Evolutionary conservation across 257 asterid species (phyloP).

Genomic region (Plantago ovata): DNA sequence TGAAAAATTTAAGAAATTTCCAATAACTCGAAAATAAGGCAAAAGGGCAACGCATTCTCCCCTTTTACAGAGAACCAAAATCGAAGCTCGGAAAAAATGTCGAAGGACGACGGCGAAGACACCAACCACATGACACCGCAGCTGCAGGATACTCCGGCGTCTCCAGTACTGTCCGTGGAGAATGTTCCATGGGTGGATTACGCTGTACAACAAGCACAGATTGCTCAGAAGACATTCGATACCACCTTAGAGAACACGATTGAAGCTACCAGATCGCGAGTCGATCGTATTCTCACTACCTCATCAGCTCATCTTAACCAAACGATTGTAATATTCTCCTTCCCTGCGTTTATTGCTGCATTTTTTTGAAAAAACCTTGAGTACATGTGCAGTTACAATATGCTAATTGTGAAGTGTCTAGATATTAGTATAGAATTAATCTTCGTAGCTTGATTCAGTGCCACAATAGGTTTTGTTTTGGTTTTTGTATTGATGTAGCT

Average conservation of each 20-base stretch:
- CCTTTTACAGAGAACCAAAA: no score
- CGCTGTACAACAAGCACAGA: slow-evolving; percentile 66
- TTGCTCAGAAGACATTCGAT: slow-evolving; percentile 50
- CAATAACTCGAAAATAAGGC: no score
- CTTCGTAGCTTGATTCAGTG: no score
- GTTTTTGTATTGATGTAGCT: no score
- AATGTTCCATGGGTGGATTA: slow-evolving; percentile 57
- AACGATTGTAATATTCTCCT: slow-evolving; percentile 51
- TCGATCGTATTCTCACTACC: slow-evolving; percentile 69
- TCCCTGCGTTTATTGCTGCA: neutral
- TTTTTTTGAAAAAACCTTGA: no score
- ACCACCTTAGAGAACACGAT: slow-evolving; percentile 55
- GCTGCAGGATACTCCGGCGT: slow-evolving; percentile 13
- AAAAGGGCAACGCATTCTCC: no score
- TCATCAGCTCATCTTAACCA: slow-evolving; percentile 80
- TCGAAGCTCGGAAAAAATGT: slow-evolving; percentile 31
- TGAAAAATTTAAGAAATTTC: no score
- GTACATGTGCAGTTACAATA: no score
- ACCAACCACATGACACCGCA: slow-evolving; percentile 20
- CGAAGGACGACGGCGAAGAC: slow-evolving; percentile 31
- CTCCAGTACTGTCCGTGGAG: slow-evolving; percentile 21
- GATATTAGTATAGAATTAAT: no score
- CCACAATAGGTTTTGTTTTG: no score
- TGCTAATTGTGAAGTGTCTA: no score
- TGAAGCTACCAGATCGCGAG: slow-evolving; percentile 56